Evolutionary conservation across 164 flowering plant species (phyloP).

Genomic region (Annona squamosa): DNA sequence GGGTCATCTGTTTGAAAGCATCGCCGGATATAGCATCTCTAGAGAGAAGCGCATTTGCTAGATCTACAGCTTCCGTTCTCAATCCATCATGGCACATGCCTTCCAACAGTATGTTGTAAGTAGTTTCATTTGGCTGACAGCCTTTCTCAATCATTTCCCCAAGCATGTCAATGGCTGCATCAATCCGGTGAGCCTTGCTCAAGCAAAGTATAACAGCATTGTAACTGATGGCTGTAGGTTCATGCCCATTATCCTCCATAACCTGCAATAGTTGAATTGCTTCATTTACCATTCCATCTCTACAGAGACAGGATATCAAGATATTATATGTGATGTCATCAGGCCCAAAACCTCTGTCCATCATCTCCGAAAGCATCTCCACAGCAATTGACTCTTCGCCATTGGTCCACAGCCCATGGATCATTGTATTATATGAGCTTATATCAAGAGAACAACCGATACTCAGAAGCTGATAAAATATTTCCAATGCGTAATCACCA

Average conservation of each 20-base stretch:
- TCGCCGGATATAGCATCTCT: constrained; percentile 34
- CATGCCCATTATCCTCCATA: constrained; percentile 39
- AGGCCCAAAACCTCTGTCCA: constrained; percentile 46
- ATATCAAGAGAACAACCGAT: constrained; percentile 60
- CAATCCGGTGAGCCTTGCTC: constrained; percentile 50
- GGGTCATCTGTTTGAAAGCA: constrained; percentile 43
- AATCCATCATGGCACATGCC: constrained; percentile 66
- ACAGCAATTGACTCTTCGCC: constrained; percentile 48
- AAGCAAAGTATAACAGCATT: constrained; percentile 61
- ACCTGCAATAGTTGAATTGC: constrained; percentile 50
- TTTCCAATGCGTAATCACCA: constrained; percentile 49
- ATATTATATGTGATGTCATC: constrained; percentile 67
- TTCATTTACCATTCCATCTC: constrained; percentile 73
- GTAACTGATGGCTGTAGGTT: constrained; percentile 48
- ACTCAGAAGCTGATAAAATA: constrained; percentile 41
- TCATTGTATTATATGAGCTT: constrained; percentile 67
- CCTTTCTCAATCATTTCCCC: constrained; percentile 58
- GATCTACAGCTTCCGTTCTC: constrained; percentile 54
- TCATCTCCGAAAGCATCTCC: constrained; percentile 52
- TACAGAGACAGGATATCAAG: constrained; percentile 62
- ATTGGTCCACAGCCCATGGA: constrained; percentile 57
- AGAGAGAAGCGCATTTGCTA: constrained; percentile 41
- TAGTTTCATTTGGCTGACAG: constrained; percentile 56
- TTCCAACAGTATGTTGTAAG: constrained; percentile 45
- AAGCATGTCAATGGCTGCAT: constrained; percentile 51